phyloP scores from a whole-genome alignment of 73 alveolate genomes.

The Tetrahymena malaccensis region DNA sequence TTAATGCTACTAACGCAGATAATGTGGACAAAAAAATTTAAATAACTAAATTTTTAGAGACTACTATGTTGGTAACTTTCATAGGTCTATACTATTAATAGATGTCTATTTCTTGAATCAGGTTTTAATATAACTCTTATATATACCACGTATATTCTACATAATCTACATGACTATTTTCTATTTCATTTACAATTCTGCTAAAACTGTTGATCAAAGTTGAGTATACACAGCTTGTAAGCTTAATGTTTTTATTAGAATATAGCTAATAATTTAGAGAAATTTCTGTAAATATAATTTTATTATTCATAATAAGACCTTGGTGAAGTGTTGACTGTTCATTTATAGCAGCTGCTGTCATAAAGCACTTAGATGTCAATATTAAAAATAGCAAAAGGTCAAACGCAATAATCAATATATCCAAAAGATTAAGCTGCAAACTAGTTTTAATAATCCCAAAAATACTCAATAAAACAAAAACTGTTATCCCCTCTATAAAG shows the following conservation, averaged over 20 bases:
- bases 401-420: background rate
- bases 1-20: background rate
- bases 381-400: background rate
- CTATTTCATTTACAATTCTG: background rate
- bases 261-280: background rate
- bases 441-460: background rate
- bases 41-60: background rate
- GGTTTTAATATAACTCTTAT: background rate
- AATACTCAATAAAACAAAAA: background rate
- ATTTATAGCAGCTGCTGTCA: background rate
- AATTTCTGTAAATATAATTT: background rate
- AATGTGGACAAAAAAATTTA: background rate
- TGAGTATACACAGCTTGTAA: background rate
- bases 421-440: background rate
- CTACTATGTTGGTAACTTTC: background rate
- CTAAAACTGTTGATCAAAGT: background rate
- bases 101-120: background rate
- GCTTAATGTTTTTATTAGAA: background rate
- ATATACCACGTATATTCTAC: background rate
- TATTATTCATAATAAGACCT: background rate
- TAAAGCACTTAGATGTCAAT: background rate
- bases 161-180: background rate
- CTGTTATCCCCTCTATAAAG: background rate
- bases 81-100: background rate
- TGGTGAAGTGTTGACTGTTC: background rate